phyloP scores from a whole-genome alignment of 2,329 filamentous ascomycete species.

The Byssoonygena ceratinophila region DNA sequence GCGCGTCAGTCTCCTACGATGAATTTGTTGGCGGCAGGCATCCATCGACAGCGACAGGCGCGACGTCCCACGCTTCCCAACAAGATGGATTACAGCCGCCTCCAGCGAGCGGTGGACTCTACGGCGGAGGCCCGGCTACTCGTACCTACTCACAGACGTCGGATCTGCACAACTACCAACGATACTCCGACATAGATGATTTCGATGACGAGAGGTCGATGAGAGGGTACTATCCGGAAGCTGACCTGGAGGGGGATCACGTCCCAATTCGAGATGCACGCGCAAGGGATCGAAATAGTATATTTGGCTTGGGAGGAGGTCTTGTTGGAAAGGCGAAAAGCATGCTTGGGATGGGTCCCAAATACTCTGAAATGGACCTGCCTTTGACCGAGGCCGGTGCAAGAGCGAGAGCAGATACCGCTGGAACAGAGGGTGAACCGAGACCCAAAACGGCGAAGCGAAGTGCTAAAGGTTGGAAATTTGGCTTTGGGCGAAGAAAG shows the following conservation, averaged over 20 bases:
- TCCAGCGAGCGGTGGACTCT: conserved; percentile 9
- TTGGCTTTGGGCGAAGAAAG: conserved; percentile 75
- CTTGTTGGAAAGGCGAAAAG: conserved; percentile 80
- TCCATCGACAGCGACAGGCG: conserved; percentile 37
- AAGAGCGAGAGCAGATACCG: conserved; percentile 39
- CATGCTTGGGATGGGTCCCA: conserved; percentile 71
- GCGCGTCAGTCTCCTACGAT: conserved; percentile 87
- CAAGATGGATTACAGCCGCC: conserved; percentile 25
- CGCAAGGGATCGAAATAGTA: conserved; percentile 73
- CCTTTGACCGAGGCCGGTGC: conserved; percentile 72
- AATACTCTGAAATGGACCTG: conserved; percentile 97
- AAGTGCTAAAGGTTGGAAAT: conserved; percentile 74
- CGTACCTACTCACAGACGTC: conserved; percentile 62
- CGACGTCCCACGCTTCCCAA: conserved; percentile 22
- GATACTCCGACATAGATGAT: conserved; percentile 84
- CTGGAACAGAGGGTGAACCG: conserved; percentile 32
- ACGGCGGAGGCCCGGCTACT: conserved; percentile 6
- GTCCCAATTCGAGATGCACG: conserved; percentile 34
- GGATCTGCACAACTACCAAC: conserved; percentile 74
- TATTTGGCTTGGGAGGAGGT: conserved; percentile 75
- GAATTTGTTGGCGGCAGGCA: conserved; percentile 70
- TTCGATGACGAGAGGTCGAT: conserved; percentile 65
- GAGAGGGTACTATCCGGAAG: conserved; percentile 62
- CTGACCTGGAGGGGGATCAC: conserved; percentile 40
- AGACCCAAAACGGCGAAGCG: conserved; percentile 45